Evolutionary conservation across 345 rosid genomes (phyloP), one percentile per base, ranked within the genome.

Genomic region (Salix viminalis): DNA sequence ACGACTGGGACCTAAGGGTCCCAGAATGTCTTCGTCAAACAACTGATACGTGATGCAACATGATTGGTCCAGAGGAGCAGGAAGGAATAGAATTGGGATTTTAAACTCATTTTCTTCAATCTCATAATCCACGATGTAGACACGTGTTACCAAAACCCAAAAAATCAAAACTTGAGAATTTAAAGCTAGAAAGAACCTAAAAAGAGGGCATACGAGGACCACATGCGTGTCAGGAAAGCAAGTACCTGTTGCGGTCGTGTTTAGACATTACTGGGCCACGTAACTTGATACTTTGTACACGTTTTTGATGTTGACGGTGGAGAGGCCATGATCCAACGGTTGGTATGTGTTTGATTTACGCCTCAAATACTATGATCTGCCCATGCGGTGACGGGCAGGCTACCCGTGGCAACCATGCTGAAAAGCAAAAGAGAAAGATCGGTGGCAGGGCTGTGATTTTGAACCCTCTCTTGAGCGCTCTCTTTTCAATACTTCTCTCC

Each of bases 171-270:
- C 7, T 13, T 9, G 21, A 34, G 66, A 62, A 12, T 4, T 12
- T 7, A 36, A 11, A 65, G 21, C 23, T 5, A 10, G 7, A 44
- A 34, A 23, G 10, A 37, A 11, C 19, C 19, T 34, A 8, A 54
- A 52, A 36, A n/a, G 76, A 26, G 23, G 23, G 24, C 4, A 6
- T 10, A 11, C 41, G 65, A 39, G 85, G 85, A 79, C 88, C 83
- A 81, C 84, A 84, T 70, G 84, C 88, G 88, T 89, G 90, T 84
- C 87, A 86, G 86, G 74, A 80, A 88, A 85, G 86, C 76, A 78
- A 82, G 77, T n/a, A 46, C 50, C 7, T 15, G 2, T 8, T 6
- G 34, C 54, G 72, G 24, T 8, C 78, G 77, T 88, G 92, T 79
- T 56, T 1, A 10, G 3, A 23, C 42, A 2, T 74, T 1, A 89